Base-by-base conservation (phyloP, 768 basidiomycete genomes). In the Scleroderma citrinum region DNA sequence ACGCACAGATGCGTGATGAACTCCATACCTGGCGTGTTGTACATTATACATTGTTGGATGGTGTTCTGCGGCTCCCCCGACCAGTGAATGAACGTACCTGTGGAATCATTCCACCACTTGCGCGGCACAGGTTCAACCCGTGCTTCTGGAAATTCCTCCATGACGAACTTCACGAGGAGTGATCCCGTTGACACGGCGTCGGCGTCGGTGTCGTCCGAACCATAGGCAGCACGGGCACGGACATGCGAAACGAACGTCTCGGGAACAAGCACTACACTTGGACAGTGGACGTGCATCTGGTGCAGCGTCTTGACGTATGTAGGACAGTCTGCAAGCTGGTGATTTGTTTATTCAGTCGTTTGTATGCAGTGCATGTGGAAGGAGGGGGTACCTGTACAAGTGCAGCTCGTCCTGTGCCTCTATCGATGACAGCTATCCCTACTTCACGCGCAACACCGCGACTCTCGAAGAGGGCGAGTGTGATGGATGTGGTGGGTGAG, bases 301-400 rank as follows among this genome's bases (percentile, higher is more conserved):
- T 92, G 87, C 17, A 92, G 66, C 0, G 89, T 88, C 65, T 92
- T 92, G 51, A 91, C 83, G 54, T 92, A 94, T 13, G 92, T 92
- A 48, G 88, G 82, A 50, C 85, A 85, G 61, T 96, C 93, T 31
- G 85, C 81, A 26, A 92, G 74, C 89, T 94, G 34, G 3, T 16
- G 26, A 29, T 8, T 29, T 8, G 8, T 8, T 29, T 8, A 4
- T 29, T 29, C 26, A 29, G 26, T 8, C 26, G 8, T 29, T 29
- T 4, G 26, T 5, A 29, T 8, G 26, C 26, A 8, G 26, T 44
- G 32, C 19, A 49, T 11, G 20, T 45, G 52, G 20, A 29, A 35
- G 34, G 34, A 35, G 34, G 5, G n/a, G n/a, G 34, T 42, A 85
- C 91, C 76, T 95, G 92, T 16, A 91, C 81, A 14, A 94, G 70